Percentiles rank a stretch among this genome's conserved stretches.
phyloP scores from a whole-genome alignment of 306 rosid species.

The Acacia crassicarpa region DNA sequence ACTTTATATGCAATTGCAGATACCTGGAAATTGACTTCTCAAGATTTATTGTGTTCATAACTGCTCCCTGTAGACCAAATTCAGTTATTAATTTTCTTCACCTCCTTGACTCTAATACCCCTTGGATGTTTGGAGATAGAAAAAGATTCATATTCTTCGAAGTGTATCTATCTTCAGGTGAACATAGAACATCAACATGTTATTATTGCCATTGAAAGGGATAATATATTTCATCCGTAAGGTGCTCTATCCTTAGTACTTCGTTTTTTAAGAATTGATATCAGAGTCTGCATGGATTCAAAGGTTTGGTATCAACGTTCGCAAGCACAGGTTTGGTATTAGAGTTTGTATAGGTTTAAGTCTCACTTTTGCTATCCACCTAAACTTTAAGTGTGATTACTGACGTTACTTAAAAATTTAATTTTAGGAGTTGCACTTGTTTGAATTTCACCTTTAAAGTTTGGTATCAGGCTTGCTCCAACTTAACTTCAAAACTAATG shows the following conservation, averaged over 20 bases:
- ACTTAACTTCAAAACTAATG: not conserved
- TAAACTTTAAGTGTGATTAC: too few relatives aligned
- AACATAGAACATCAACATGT: not conserved
- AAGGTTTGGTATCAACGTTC: too few relatives aligned
- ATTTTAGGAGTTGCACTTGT: too few relatives aligned
- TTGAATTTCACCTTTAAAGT: too few relatives aligned
- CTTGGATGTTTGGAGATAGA: not conserved
- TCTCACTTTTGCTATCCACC: too few relatives aligned
- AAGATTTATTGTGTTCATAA: not conserved
- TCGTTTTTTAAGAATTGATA: too few relatives aligned
- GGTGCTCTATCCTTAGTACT: too few relatives aligned
- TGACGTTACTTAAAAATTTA: too few relatives aligned
- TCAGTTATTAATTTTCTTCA: not conserved
- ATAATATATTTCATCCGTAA: too few relatives aligned
- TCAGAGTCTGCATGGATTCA: too few relatives aligned
- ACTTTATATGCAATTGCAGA: not conserved
- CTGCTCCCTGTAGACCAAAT: not conserved
- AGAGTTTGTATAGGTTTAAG: too few relatives aligned
- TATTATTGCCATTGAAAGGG: not conserved
- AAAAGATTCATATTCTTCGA: not conserved
- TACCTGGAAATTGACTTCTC: not conserved
- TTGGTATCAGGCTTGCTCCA: not conserved
- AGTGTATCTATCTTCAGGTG: not conserved
- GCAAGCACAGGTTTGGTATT: too few relatives aligned
- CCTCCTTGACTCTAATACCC: not conserved